These are phyloP conservation scores for Bruguiera sexangula DNA, from an alignment of 345 rosid genomes.

Conservation along the genomic window DNA sequence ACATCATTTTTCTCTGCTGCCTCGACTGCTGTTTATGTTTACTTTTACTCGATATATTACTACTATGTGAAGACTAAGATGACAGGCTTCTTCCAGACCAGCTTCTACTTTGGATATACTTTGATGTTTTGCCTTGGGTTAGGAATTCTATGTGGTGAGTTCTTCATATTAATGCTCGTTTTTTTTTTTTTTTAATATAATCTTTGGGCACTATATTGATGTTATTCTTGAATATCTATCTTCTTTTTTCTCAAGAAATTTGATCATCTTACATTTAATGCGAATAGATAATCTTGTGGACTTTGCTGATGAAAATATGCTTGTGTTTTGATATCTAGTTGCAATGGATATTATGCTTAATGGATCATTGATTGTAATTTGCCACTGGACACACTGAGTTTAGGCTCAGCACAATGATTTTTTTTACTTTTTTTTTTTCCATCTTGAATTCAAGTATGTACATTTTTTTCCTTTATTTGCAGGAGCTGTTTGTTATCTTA, in stretches of 20 bases:
- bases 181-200: not conserved
- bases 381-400: too few species aligned
- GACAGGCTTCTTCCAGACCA: constrained; percentile 96
- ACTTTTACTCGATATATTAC: constrained; percentile 82
- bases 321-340: too few species aligned
- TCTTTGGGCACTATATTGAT: not conserved
- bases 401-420: too few species aligned
- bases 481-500: not conserved
- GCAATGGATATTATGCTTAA: too few species aligned
- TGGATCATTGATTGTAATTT: too few species aligned
- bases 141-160: constrained; percentile 91
- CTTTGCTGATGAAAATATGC: too few species aligned
- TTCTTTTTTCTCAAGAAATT: too few species aligned
- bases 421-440: too few species aligned
- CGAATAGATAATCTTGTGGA: too few species aligned
- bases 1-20: constrained; percentile 95
- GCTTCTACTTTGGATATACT: constrained; percentile 95
- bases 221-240: not conserved
- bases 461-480: too few species aligned
- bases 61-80: constrained; percentile 88
- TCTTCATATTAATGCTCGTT: not conserved
- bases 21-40: constrained; percentile 87
- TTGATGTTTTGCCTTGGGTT: constrained; percentile 94
- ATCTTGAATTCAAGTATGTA: too few species aligned
- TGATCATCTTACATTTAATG: too few species aligned